Evolutionary conservation across 73 alveolate genomes (phyloP).

Genomic region (Paramecium pentaurelia): DNA sequence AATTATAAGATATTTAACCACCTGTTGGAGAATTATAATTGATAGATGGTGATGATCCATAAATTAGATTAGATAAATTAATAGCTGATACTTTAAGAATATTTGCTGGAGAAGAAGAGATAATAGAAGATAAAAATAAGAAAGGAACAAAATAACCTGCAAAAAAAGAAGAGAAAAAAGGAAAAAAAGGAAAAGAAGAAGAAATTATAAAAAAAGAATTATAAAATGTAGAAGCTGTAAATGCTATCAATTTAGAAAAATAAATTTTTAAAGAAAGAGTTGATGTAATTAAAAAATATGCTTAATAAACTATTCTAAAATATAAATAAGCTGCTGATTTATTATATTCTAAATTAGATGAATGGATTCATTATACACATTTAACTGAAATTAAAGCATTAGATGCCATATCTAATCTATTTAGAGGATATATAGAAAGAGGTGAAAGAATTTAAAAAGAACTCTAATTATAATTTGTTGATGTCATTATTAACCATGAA

Average conservation of each 20-base stretch:
- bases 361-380: constrained; percentile 92
- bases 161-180: constrained; percentile 79
- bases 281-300: constrained; percentile 88
- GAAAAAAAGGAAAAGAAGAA: constrained; percentile 83
- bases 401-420: constrained; percentile 77
- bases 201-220: constrained; percentile 74
- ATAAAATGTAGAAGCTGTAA: constrained; percentile 81
- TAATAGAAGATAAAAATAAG: constrained; percentile 81
- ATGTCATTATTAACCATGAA: constrained; percentile 62
- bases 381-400: constrained; percentile 96
- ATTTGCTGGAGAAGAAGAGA: constrained; percentile 82
- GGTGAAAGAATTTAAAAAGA: constrained; percentile 91
- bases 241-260: constrained; percentile 87
- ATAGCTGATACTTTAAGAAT: constrained; percentile 79
- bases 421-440: constrained; percentile 89
- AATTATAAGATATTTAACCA: constrained; percentile 72
- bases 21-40: constrained; percentile 66
- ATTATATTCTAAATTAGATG: constrained; percentile 87
- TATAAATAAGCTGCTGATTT: constrained; percentile 75
- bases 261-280: constrained; percentile 88
- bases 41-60: constrained; percentile 72
- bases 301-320: constrained; percentile 76
- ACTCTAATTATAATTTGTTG: constrained; percentile 78
- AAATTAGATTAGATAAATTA: constrained; percentile 86
- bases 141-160: constrained; percentile 85